These are phyloP conservation scores for Fraxinus americana DNA, from an alignment of 257 asterid species.

Conservation along the genomic window DNA sequence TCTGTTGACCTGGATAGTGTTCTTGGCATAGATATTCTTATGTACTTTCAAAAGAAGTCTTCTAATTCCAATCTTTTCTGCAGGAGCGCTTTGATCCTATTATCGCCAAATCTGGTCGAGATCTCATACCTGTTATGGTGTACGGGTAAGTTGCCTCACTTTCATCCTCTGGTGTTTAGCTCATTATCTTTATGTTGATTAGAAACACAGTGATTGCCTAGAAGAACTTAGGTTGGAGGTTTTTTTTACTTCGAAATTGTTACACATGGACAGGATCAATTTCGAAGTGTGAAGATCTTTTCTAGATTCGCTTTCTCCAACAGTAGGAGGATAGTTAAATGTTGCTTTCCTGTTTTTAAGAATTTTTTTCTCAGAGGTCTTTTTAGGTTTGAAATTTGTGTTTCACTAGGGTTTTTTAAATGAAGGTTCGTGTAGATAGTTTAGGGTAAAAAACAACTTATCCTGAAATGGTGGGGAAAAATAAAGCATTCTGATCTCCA, in stretches of 20 bases:
- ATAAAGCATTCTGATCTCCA: not conserved
- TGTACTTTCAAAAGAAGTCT: not conserved
- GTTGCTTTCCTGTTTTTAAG: not conserved
- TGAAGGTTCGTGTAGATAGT: not conserved
- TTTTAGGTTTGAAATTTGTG: not conserved
- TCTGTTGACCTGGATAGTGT: not conserved
- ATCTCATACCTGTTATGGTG: slow-evolving; percentile 98
- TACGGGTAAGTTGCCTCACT: slow-evolving; percentile 71
- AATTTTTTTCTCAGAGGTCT: not conserved
- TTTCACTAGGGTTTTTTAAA: not conserved
- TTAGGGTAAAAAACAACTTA: not conserved
- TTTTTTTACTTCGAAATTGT: not conserved
- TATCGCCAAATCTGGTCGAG: slow-evolving; percentile 93
- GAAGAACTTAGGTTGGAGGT: slow-evolving; percentile 15
- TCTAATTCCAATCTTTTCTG: slow-evolving; percentile 28
- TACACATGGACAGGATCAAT: not conserved
- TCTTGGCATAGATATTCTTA: not conserved
- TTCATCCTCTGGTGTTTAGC: slow-evolving; percentile 15
- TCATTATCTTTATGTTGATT: not conserved
- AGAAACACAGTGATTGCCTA: slow-evolving; percentile 15
- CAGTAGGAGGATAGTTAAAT: not conserved
- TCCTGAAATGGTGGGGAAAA: not conserved
- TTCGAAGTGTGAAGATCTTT: not conserved
- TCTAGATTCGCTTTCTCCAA: not conserved
- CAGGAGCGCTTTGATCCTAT: slow-evolving; percentile 99